Base-by-base conservation (phyloP, 2,329 filamentous ascomycete genomes). In the Fusarium dlaminii region DNA sequence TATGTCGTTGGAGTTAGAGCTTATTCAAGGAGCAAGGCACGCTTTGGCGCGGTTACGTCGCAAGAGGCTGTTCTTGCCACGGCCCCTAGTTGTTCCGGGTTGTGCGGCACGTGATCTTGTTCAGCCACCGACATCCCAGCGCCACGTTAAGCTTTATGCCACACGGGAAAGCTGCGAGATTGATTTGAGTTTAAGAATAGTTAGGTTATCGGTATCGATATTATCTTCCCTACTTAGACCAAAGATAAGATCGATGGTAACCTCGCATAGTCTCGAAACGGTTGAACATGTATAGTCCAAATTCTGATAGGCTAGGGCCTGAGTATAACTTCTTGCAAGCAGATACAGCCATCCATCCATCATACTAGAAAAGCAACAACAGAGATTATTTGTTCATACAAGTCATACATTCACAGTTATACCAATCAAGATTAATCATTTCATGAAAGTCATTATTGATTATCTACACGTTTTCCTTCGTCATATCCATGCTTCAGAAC, bases 21-120 rank as follows among this genome's bases (percentile, higher is more conserved):
- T 80, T 77, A 77, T 76, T 70, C 77, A 70, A 76, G 70, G 72
- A 77, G 69, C 67, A 78, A 76, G 63, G 73, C 72, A 77, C 75
- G 74, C 63, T 68, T 55, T 70, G 58, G 69, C 77, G 75, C 73
- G 75, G 75, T 77, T 74, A 78, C 74, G 78, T 78, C 73, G 70
- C 70, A 78, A 56, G 27, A 70, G 68, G 57, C 66, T 43, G 34
- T 66, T 61, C 63, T 65, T 66, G 61, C 55, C 63, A 68, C 79
- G 79, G 73, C 49, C 34, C 27, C 58, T 67, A n/a, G 56, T 79
- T 80, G 60, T 77, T 80, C 80, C 79, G 75, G 48, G 20, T 42
- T 37, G 0, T 4, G 14, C 74, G n/a, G n/a, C 80, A 82, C 80
- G 80, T 81, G 80, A 18, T 22, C 3, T 0, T 9, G 5, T 20